Base-by-base conservation (phyloP, 1,139 yeast genomes). In the Wickerhamomyces sp. region DNA sequence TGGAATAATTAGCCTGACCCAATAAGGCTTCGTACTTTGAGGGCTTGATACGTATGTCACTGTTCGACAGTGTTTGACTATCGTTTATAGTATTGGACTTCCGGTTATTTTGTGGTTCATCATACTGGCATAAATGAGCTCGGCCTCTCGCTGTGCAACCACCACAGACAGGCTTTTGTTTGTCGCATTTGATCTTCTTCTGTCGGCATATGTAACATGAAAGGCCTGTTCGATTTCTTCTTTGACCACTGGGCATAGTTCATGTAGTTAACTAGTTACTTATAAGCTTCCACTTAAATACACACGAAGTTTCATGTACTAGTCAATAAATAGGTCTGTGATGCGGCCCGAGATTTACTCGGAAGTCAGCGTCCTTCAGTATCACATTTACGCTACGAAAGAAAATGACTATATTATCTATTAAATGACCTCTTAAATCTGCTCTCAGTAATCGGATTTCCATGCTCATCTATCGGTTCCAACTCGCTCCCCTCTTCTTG, bases 391-490 rank as follows among this genome's bases (percentile, higher is more conserved):
- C n/a, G n/a, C n/a, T n/a, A n/a, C n/a, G n/a, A n/a, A n/a, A n/a
- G n/a, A n/a, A n/a, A n/a, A n/a, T n/a, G n/a, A n/a, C n/a, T n/a
- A n/a, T 6, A n/a, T 14, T 25, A 35, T 25, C 26, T 38, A 4
- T 22, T 20, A 5, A 39, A 16, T 16, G 84, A 81, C n/a, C 84
- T 76, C 51, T 71, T 84, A 59, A 87, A 87, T 38, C 89, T 64
- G 54, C 95, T 85, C 1, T 76, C 63, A 46, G 68, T 78, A 12
- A 73, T 52, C 0, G 79, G 78, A 39, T 77, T 74, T 0, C 87
- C 88, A 29, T 66, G 59, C 43, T 78, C 83, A 49, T 85, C 90
- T n/a, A 84, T 64, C 0, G 88, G 88, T 52, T 84, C 95, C 15
- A 77, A 56, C 44, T 79, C 92, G 43, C 62, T 55, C 38, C 76